Evolutionary conservation across 176 grass and related monocot species (phyloP), one percentile per base, ranked within the genome.

Genomic region (Hyparrhenia diplandra): DNA sequence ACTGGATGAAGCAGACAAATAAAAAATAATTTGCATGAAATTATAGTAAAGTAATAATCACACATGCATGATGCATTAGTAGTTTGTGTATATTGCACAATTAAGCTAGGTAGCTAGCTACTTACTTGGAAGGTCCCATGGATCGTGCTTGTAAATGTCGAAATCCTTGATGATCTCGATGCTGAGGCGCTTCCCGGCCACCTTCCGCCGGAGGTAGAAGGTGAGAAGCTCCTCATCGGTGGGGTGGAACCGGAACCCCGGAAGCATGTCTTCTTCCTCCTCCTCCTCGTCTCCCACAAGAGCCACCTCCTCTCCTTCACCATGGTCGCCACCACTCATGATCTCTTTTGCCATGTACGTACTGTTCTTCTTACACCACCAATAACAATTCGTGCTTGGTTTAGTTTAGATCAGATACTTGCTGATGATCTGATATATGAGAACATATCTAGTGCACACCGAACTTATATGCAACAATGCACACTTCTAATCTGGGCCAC

Each of bases 171-270:
- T 94, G 79, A 97, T 90, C 71, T 97, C 94, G 18, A 94, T 86
- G 46, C 89, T 92, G 9, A 94, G 73, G 8, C 72, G 59, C 87
- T 97, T 97, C 34, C 84, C 93, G 28, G 84, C 85, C 20, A 94
- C 83, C 85, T 97, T 97, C 66, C 94, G 79, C 4, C 64, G 83
- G 17, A 97, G 91, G 57, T 97, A 97, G 75, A 93, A 97, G n/a
- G 77, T 76, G 8, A 97, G 82, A 37, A 97, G 94, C 76, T 97
- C 94, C 40, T 97, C 94, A 17, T 97, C 94, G 8, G 94, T 97
- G 6, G 94, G 94, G 71, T 97, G 94, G 52, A 97, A 97, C 29
- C 94, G 84, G 87, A 91, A 97, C 2, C 94, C 94, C 0, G 94
- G 94, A 5, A 94, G 89, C 34, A 83, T 20, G 3, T 91, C 80